A percentile compares a stretch with the other conserved stretches of the same genome.
Conservation (phyloP, 768 basidiomycete genomes). For the Hygrophoropsis aurantiaca region DNA sequence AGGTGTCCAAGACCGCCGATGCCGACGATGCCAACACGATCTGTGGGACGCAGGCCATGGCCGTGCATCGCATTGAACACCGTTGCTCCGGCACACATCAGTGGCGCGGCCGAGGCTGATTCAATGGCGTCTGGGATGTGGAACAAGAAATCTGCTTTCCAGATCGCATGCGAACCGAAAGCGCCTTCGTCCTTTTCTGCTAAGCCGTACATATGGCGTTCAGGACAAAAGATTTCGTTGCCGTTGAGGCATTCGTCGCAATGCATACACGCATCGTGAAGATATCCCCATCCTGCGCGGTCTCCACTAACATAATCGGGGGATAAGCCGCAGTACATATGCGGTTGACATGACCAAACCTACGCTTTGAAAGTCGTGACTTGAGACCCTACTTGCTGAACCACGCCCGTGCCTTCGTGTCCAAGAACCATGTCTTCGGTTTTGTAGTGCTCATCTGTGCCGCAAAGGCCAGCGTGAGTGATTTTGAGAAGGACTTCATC, state of each 20-base stretch:
- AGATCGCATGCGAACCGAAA: conserved; percentile 34
- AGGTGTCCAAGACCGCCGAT: conserved; percentile 40
- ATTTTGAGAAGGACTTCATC: conserved; percentile 30
- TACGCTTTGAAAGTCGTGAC: conserved; percentile 35
- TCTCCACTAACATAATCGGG: conserved; percentile 26
- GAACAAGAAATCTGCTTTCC: conserved; percentile 34
- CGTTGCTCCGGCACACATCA: conserved; percentile 38
- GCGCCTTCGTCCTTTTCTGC: conserved; percentile 32
- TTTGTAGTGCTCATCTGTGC: conserved; percentile 37
- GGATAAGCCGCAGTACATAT: not conserved
- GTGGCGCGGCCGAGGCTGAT: conserved; percentile 31
- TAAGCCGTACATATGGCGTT: conserved; percentile 24
- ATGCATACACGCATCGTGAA: conserved; percentile 30
- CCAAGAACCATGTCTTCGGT: conserved; percentile 35
- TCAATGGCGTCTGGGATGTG: conserved; percentile 29
- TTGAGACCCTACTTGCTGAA: conserved; percentile 29
- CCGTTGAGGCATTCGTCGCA: conserved; percentile 35
- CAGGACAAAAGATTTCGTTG: conserved; percentile 26
- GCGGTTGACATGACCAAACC: conserved; percentile 12
- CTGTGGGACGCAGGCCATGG: conserved; percentile 24
- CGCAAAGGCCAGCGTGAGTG: conserved; percentile 37
- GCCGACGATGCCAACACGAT: conserved; percentile 34
- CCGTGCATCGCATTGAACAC: conserved; percentile 28
- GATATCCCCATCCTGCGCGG: conserved; percentile 36
- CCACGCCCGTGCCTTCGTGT: conserved; percentile 38